Percentiles rank a stretch among this genome's conserved stretches.
Evolutionary conservation across 345 rosid species (phyloP).

Genomic region (Citrus cavaleriei): DNA sequence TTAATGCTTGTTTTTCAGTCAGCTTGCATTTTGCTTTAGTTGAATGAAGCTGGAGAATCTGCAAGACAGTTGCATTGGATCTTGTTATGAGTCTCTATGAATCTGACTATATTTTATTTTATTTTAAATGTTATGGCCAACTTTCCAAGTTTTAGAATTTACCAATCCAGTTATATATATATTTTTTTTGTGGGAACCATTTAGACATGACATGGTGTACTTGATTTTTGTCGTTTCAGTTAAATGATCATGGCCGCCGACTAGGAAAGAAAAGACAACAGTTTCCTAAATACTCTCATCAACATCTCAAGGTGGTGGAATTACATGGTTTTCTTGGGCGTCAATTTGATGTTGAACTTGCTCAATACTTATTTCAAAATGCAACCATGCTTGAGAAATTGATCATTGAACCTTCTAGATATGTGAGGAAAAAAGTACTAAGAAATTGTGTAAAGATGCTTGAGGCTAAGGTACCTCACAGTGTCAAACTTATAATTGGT

Average conservation of each 20-base stretch:
- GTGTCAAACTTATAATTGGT: neutral
- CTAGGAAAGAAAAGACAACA: neutral
- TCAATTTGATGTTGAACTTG: neutral
- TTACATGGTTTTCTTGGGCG: slow-evolving; percentile 1
- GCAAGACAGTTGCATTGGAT: neutral
- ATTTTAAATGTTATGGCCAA: neutral
- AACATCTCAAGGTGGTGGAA: slow-evolving; percentile 1
- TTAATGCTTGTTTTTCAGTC: neutral
- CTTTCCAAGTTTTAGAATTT: neutral
- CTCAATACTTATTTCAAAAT: neutral
- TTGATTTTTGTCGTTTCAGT: neutral
- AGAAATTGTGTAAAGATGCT: neutral
- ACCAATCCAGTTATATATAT: neutral
- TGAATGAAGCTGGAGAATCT: neutral
- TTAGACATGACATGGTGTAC: neutral
- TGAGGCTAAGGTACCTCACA: neutral
- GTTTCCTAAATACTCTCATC: neutral
- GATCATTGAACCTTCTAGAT: neutral
- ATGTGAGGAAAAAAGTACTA: neutral
- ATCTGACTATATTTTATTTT: neutral
- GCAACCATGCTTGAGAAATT: neutral
- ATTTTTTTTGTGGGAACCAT: too few relatives aligned
- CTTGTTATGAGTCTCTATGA: neutral
- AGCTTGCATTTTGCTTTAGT: neutral
- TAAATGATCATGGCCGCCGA: neutral